Evolutionary conservation across 305 asterid species (phyloP).

Genomic region (Salvia sclarea): DNA sequence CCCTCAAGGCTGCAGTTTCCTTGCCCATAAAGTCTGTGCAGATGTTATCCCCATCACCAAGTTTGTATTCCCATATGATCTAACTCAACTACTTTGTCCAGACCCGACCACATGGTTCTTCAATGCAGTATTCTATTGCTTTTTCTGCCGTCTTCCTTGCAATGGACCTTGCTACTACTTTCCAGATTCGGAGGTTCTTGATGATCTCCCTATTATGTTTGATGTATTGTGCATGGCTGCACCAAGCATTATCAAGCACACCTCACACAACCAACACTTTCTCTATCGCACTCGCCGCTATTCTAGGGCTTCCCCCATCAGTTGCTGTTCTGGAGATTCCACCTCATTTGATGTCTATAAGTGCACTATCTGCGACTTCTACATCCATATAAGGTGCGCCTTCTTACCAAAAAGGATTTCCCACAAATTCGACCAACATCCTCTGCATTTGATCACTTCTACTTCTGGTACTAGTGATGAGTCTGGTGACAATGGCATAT

Average conservation of each 20-base stretch:
- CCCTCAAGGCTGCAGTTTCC: neutral
- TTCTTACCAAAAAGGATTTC: neutral
- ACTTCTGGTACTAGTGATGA: neutral
- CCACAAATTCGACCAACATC: conserved; percentile 24
- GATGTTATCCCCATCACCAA: neutral
- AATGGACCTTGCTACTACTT: neutral
- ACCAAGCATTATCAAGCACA: conserved; percentile 1
- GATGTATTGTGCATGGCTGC: conserved; percentile 16
- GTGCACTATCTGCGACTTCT: neutral
- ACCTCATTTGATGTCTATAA: neutral
- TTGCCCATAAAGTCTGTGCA: neutral
- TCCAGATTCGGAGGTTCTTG: neutral
- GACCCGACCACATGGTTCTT: neutral
- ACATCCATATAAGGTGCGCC: conserved; percentile 7
- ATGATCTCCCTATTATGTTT: too few species aligned
- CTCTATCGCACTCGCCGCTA: neutral
- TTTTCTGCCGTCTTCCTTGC: neutral
- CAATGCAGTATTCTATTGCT: neutral
- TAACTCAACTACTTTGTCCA: neutral
- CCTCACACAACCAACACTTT: conserved; percentile 1
- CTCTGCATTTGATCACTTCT: neutral
- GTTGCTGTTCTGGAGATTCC: neutral
- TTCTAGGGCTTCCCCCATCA: too few species aligned
- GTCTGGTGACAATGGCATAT: neutral
- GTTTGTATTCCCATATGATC: too few species aligned